Evolutionary conservation across 495 filamentous ascomycete species (phyloP).

Genomic region (Margaritispora aquatica): DNA sequence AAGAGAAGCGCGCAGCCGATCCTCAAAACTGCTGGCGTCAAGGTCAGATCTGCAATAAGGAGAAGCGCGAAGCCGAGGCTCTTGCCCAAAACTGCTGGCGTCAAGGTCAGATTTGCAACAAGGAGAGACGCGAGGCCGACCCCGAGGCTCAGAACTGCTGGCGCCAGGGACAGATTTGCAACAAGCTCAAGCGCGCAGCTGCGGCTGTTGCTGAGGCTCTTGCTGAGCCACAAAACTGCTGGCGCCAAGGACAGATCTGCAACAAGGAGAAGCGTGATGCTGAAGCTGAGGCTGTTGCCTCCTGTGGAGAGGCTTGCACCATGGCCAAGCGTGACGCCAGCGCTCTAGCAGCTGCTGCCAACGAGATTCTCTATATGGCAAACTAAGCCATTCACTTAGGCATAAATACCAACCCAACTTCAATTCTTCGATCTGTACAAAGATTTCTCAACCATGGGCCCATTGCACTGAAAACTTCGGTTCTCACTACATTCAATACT

Average conservation of each 20-base stretch:
- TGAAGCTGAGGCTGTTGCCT: conserved; percentile 23
- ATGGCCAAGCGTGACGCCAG: conserved; percentile 31
- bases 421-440: background rate
- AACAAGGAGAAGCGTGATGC: conserved; percentile 31
- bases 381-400: background rate
- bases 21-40: conserved; percentile 4
- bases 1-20: conserved; percentile 24
- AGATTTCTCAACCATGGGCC: background rate
- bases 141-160: conserved; percentile 11
- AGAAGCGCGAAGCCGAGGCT: conserved; percentile 7
- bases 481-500: background rate
- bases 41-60: conserved; percentile 27
- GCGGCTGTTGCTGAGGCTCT: conserved; percentile 29
- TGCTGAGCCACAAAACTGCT: conserved; percentile 24
- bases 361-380: background rate
- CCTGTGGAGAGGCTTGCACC: conserved; percentile 22
- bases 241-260: conserved; percentile 19
- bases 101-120: conserved; percentile 12
- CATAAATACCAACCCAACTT: background rate
- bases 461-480: background rate
- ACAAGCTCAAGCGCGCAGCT: conserved; percentile 30
- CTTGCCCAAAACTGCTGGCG: background rate
- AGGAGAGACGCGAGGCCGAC: conserved; percentile 20
- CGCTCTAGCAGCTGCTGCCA: conserved; percentile 23
- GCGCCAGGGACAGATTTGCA: no score